Percentiles rank a stretch among this genome's conserved stretches.
Conservation (phyloP, 345 rosid genomes). For the Corymbia maculata region DNA sequence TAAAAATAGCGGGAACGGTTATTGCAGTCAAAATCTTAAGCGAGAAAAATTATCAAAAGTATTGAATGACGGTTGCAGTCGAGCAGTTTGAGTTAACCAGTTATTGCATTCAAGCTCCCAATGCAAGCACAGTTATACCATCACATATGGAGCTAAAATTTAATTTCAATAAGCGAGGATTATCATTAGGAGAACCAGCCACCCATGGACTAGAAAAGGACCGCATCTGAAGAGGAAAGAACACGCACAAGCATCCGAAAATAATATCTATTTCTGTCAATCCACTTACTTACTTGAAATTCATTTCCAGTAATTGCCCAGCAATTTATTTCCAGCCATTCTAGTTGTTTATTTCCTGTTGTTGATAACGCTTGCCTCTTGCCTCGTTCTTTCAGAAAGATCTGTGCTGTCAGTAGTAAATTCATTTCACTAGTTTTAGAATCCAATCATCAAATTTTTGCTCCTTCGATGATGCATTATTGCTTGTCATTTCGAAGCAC, state of each 20-base stretch:
- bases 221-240: not conserved
- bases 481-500: not conserved
- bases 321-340: not conserved
- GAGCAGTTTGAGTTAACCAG: not conserved
- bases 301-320: not conserved
- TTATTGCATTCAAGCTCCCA: not conserved
- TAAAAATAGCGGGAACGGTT: not conserved
- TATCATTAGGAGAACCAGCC: not conserved
- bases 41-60: not conserved
- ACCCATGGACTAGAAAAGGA: not conserved
- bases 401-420: not conserved
- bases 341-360: not conserved
- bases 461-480: not conserved
- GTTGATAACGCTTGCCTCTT: not conserved
- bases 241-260: not conserved
- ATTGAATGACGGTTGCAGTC: not conserved
- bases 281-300: not conserved
- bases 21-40: not conserved
- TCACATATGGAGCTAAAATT: not conserved
- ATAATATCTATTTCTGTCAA: not conserved
- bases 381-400: not conserved
- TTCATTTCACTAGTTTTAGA: not conserved
- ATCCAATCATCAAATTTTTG: not conserved
- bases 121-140: not conserved
- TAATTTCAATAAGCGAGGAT: not conserved